phyloP scores from a whole-genome alignment of 169 alveolate species.

The Eimeria sp. region DNA sequence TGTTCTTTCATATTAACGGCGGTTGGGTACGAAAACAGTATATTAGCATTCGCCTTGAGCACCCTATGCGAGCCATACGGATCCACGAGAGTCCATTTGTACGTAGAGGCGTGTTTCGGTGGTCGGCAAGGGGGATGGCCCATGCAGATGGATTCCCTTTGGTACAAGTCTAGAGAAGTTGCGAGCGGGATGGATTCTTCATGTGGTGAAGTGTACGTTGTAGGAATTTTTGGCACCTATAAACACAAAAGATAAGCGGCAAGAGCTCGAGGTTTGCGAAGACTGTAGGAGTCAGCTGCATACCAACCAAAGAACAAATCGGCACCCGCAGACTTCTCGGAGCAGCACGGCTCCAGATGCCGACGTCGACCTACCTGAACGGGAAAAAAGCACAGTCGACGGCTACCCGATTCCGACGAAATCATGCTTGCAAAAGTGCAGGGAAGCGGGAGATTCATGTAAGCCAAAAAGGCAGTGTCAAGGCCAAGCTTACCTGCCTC shows the following conservation, averaged over 20 bases:
- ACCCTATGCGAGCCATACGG: too few species aligned
- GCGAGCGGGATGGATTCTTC: not conserved
- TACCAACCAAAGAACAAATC: not conserved
- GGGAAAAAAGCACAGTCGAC: not conserved
- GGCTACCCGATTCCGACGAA: not conserved
- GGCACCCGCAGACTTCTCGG: not conserved
- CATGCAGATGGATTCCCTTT: not conserved
- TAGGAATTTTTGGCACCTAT: not conserved
- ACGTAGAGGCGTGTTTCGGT: too few species aligned
- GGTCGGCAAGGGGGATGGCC: too few species aligned
- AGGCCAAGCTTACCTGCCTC: not conserved
- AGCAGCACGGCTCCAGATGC: not conserved
- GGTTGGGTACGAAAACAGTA: too few species aligned
- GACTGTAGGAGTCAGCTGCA: not conserved
- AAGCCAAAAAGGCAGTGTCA: not conserved
- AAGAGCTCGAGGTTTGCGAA: not conserved
- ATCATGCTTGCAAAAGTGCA: not conserved
- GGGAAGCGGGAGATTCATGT: not conserved
- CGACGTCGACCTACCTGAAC: not conserved
- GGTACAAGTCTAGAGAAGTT: not conserved
- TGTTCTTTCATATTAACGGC: not conserved
- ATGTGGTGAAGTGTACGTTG: not conserved
- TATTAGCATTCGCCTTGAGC: too few species aligned
- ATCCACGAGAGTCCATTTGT: too few species aligned
- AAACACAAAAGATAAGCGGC: not conserved